These are phyloP conservation scores for Termitomyces sp. DNA, from an alignment of 768 basidiomycete species.

Conservation along the genomic window DNA sequence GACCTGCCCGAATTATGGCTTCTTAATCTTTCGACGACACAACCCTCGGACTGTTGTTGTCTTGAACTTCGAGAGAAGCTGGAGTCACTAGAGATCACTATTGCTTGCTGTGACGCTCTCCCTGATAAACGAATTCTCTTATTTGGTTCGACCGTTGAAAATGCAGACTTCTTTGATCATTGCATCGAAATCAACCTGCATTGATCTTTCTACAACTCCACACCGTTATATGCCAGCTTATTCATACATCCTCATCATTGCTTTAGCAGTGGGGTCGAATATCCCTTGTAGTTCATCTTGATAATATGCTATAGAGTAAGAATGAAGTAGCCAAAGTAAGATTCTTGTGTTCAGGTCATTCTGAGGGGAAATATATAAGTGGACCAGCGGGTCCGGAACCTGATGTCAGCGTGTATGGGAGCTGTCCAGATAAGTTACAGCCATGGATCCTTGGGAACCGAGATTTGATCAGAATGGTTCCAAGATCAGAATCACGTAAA, in stretches of 20 bases:
- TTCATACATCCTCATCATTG: background rate
- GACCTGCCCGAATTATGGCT: background rate
- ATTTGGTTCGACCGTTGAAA: background rate
- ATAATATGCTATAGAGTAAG: too few relatives aligned
- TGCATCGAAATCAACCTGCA: background rate
- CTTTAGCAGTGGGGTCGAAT: background rate
- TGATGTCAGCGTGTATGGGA: background rate
- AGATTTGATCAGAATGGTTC: background rate
- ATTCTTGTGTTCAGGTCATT: too few relatives aligned
- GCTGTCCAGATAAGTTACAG: background rate
- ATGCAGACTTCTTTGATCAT: background rate
- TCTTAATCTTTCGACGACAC: constrained; percentile 1
- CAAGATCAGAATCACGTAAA: background rate
- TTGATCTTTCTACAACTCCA: background rate
- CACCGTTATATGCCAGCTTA: background rate
- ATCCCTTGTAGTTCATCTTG: too few relatives aligned
- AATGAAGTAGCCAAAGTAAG: too few relatives aligned
- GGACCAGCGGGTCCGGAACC: background rate
- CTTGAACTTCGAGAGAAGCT: background rate
- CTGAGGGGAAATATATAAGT: background rate
- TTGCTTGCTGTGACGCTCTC: background rate
- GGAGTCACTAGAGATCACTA: background rate
- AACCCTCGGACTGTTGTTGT: background rate
- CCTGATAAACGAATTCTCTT: background rate
- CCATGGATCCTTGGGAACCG: background rate